Conservation (phyloP, 139 green algal species). For the Chlamydomonas incerta region DNA sequence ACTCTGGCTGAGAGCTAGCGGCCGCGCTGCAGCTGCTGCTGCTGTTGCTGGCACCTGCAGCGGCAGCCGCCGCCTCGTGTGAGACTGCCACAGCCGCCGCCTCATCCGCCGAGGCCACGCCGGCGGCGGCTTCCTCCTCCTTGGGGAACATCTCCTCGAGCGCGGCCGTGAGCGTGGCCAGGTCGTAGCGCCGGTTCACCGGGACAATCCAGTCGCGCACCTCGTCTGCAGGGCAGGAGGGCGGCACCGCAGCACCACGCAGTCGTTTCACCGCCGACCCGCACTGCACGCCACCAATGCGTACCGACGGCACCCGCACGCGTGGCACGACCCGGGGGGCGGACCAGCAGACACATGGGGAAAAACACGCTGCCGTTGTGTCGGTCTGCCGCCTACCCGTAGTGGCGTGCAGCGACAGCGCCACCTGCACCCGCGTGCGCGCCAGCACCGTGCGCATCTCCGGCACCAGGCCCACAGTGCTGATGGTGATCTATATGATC, state of each 20-base stretch:
- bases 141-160: slow-evolving; percentile 49
- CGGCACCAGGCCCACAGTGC: slow-evolving; percentile 89
- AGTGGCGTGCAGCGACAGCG: slow-evolving; percentile 92
- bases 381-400: slow-evolving; percentile 81
- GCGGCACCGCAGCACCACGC: no score
- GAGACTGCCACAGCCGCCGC: not conserved
- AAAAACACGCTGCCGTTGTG: no score
- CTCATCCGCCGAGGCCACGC: no score
- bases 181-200: slow-evolving; percentile 83
- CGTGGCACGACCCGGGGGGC: no score
- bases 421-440: slow-evolving; percentile 72
- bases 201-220: slow-evolving; percentile 88
- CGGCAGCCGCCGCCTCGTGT: not conserved
- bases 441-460: slow-evolving; percentile 78
- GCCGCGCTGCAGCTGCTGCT: not conserved
- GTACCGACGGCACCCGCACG: not conserved
- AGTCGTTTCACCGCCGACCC: no score
- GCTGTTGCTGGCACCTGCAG: not conserved
- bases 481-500: slow-evolving; percentile 77
- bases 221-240: slow-evolving; percentile 31
- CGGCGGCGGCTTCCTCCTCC: not conserved
- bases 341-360: no score
- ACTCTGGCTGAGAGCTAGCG: not conserved
- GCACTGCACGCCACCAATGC: no score
- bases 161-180: slow-evolving; percentile 51